These are phyloP conservation scores for Odontarrhena argentea DNA, from an alignment of 345 rosid species.

Conservation along the genomic window DNA sequence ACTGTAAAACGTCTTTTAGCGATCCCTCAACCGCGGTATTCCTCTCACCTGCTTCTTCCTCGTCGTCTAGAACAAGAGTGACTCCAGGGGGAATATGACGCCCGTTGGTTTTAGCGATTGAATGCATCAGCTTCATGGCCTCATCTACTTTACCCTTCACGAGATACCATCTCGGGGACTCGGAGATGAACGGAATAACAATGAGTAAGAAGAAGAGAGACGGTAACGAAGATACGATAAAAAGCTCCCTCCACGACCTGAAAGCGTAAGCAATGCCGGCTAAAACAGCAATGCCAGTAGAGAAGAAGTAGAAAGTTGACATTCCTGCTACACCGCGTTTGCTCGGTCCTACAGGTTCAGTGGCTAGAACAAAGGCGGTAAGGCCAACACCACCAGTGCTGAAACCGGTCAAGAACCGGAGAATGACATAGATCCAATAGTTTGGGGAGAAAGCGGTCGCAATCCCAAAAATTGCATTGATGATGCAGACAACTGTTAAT, in stretches of 20 bases:
- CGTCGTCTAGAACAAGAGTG: slow-evolving; percentile 67
- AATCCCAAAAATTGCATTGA: slow-evolving; percentile 74
- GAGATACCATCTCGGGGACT: slow-evolving; percentile 94
- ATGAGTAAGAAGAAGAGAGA: slow-evolving; percentile 67
- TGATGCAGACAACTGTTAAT: slow-evolving; percentile 63
- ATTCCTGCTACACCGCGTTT: slow-evolving; percentile 90
- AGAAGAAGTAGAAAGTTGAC: slow-evolving; percentile 98
- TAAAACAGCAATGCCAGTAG: slow-evolving; percentile 67
- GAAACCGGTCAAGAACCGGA: slow-evolving; percentile 78
- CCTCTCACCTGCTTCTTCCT: slow-evolving; percentile 36
- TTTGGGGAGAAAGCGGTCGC: slow-evolving; percentile 72
- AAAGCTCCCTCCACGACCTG: slow-evolving; percentile 75
- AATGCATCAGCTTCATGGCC: slow-evolving; percentile 73
- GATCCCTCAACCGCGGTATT: slow-evolving; percentile 53
- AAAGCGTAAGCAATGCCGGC: slow-evolving; percentile 70
- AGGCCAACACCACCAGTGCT: slow-evolving; percentile 95
- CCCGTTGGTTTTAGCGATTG: slow-evolving; percentile 63
- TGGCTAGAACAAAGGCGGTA: slow-evolving; percentile 81
- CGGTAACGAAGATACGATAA: slow-evolving; percentile 71
- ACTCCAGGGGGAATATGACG: slow-evolving; percentile 64
- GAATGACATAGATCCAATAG: slow-evolving; percentile 64
- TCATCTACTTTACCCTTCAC: slow-evolving; percentile 68
- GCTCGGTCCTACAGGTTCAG: slow-evolving; percentile 81
- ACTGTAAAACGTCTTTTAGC: slow-evolving; percentile 59
- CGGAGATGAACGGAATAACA: slow-evolving; percentile 71